These are phyloP conservation scores for Pachysolen tannophilus DNA, from an alignment of 805 yeast species.

Conservation along the genomic window DNA sequence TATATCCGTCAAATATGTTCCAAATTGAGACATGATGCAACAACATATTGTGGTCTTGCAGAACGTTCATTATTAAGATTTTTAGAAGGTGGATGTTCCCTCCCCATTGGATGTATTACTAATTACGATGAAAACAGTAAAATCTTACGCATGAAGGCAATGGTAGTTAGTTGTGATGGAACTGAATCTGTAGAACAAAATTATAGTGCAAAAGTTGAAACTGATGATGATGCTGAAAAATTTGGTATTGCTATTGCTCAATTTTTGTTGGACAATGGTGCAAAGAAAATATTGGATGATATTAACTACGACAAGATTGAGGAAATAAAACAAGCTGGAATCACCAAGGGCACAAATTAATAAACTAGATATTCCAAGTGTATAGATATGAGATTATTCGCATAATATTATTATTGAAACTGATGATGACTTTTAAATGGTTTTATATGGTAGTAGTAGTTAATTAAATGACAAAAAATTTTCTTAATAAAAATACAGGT, in stretches of 20 bases:
- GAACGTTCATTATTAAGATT: constrained; percentile 83
- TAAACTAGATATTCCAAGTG: too few species aligned
- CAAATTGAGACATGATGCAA: constrained; percentile 54
- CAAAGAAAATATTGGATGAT: constrained; percentile 70
- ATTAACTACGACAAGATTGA: constrained; percentile 66
- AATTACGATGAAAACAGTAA: constrained; percentile 32
- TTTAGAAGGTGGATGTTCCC: constrained; percentile 96
- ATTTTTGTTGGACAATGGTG: constrained; percentile 65
- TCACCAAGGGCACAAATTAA: too few species aligned
- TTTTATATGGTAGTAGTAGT: too few species aligned
- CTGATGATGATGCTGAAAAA: constrained; percentile 52
- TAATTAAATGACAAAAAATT: too few species aligned
- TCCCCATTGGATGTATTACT: constrained; percentile 90
- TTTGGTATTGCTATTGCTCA: constrained; percentile 69
- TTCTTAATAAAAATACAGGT: too few species aligned
- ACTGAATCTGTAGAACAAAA: constrained; percentile 53
- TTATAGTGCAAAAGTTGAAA: constrained; percentile 27
- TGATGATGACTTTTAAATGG: too few species aligned
- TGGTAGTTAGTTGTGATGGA: constrained; percentile 86
- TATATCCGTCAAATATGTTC: constrained; percentile 50
- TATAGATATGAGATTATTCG: too few species aligned
- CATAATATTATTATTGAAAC: too few species aligned
- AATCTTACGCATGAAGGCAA: constrained; percentile 49
- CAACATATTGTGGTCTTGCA: constrained; percentile 74
- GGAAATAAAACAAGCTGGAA: constrained; percentile 27